A percentile compares a stretch with the other conserved stretches of the same genome.
These are phyloP conservation scores for Kodamaea fukazawae DNA, from an alignment of 805 yeast genomes.

Conservation along the genomic window DNA sequence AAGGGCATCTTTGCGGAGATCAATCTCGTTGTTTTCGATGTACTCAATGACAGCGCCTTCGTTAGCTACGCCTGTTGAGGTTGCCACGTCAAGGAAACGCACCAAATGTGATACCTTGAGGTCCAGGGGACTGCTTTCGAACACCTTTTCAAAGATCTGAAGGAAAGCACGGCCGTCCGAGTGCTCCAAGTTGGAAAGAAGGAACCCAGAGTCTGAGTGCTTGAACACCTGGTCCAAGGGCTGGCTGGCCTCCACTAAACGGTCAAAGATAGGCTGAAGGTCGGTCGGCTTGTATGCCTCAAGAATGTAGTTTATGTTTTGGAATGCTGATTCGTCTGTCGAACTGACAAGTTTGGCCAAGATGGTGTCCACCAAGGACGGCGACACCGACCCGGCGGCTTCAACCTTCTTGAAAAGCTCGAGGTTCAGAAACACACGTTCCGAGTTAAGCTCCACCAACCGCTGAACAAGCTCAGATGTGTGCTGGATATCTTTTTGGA, in stretches of 20 bases:
- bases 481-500: constrained; percentile 1
- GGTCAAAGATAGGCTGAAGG: not conserved
- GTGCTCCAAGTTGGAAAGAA: too few relatives aligned
- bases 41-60: constrained; percentile 15
- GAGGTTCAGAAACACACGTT: constrained; percentile 50
- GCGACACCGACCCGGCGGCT: not conserved
- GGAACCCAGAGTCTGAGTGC: too few relatives aligned
- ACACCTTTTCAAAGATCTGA: constrained; percentile 6
- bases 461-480: constrained; percentile 10
- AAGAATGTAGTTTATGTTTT: not conserved
- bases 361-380: not conserved
- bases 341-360: not conserved
- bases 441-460: constrained; percentile 47
- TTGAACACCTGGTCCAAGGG: not conserved
- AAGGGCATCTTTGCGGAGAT: constrained; percentile 18
- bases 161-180: not conserved
- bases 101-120: constrained; percentile 2
- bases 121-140: constrained; percentile 4
- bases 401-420: constrained; percentile 38
- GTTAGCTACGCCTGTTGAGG: not conserved
- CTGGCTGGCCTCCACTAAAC: constrained; percentile 2
- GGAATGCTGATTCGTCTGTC: not conserved
- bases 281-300: too few relatives aligned
- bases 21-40: constrained; percentile 22
- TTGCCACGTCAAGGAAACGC: constrained; percentile 5